Evolutionary conservation across 441 rosid species (phyloP).

Genomic region (Heliophila coronopifolia): DNA sequence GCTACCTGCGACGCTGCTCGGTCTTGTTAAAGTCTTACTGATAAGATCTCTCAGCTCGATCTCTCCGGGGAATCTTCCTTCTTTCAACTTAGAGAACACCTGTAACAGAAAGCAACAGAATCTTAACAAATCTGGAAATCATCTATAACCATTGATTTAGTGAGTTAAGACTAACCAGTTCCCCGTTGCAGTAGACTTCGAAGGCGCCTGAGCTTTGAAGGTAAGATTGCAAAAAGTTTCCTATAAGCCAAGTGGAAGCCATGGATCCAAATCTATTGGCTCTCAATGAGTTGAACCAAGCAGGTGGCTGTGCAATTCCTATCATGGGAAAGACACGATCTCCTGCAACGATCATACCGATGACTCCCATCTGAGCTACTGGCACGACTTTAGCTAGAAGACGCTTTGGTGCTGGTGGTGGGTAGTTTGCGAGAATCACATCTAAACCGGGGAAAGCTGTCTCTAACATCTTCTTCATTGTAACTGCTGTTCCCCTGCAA

Average conservation of each 20-base stretch:
- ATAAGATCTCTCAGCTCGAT: constrained; percentile 79
- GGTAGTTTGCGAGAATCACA: constrained; percentile 73
- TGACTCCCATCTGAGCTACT: constrained; percentile 67
- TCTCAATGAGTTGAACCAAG: constrained; percentile 74
- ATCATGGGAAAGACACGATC: constrained; percentile 81
- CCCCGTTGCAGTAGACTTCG: constrained; percentile 68
- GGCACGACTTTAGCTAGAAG: constrained; percentile 69
- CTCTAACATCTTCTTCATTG: constrained; percentile 89
- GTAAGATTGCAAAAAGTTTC: constrained; percentile 79
- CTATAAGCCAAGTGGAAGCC: constrained; percentile 90
- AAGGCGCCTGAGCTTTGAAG: constrained; percentile 95
- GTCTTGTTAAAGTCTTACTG: constrained; percentile 40
- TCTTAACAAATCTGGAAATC: background rate
- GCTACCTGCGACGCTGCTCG: constrained; percentile 31
- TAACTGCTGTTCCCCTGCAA: constrained; percentile 68
- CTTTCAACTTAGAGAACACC: constrained; percentile 87
- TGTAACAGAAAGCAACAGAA: constrained; percentile 25
- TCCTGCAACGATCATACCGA: constrained; percentile 72
- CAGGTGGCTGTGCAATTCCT: constrained; percentile 68
- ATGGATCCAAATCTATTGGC: constrained; percentile 88
- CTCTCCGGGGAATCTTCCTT: constrained; percentile 90
- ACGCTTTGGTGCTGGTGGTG: constrained; percentile 73
- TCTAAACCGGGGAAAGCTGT: constrained; percentile 65
- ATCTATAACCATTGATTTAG: background rate
- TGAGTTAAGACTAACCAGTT: constrained; percentile 43